Evolutionary conservation across 1,284 basidiomycete genomes (phyloP), one percentile per base, ranked within the genome.

Genomic region (Pholiota adiposa): DNA sequence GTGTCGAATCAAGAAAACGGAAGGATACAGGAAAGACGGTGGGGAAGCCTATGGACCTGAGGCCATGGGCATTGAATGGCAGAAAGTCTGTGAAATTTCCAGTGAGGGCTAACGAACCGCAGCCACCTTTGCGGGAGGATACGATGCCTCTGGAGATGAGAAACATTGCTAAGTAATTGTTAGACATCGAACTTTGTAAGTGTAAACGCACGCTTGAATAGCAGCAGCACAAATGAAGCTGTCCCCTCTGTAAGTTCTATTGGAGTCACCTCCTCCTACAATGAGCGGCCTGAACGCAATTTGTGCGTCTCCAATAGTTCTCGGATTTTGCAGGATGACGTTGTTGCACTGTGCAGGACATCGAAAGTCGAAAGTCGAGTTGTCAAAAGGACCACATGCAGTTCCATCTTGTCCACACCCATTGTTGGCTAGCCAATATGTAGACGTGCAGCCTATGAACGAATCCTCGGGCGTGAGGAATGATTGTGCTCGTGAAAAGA

Each of bases 151-250:
- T 93, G 51, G 55, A 57, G 66, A 49, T 49, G 43, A 60, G 38
- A 40, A 57, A 33, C 23, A 34, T 31, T 50, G 14, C 14, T 54
- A 34, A 59, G 19, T 21, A 33, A 19, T 27, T 31, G 2, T 12
- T 25, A 33, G 44, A 48, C 23, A 4, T 49, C 21, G 19, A 21
- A 51, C 23, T 1, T 44, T 14, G 51, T 36, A 19, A 33, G 51
- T 33, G 60, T n/a, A 11, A 2, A 81, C 86, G 74, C 68, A 92
- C 90, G 87, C 83, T 78, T 93, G 92, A 34, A 89, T 81, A n/a
- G 93, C 93, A 43, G 93, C 87, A 36, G 92, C 86, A 71, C 94
- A 96, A 34, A 96, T 83, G 71, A 95, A 96, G 53, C 82, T 88
- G 71, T 96, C 94, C 1, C 87, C 92, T 67, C 94, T 81, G 68